Conservation (phyloP, 805 yeast genomes). For the Candida chauliodis region DNA sequence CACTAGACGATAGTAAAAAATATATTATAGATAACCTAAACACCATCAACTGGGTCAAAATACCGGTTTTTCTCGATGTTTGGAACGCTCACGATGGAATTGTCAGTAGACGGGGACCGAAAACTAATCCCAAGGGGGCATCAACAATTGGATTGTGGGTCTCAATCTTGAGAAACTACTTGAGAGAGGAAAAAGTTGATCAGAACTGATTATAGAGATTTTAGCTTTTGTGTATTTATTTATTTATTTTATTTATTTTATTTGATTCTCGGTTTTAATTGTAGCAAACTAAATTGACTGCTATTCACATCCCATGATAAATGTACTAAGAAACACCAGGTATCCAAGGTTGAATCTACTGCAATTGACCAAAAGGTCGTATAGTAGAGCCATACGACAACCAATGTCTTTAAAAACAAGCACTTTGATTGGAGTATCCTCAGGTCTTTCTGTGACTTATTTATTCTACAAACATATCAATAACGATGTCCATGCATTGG, state of each 20-base stretch:
- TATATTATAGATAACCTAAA: conserved; percentile 55
- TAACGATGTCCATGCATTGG: conserved; percentile 31
- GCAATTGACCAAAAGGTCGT: background rate
- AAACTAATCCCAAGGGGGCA: conserved; percentile 48
- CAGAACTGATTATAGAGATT: background rate
- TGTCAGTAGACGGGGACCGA: conserved; percentile 69
- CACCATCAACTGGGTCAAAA: conserved; percentile 67
- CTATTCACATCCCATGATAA: background rate
- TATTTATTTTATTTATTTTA: too few relatives aligned
- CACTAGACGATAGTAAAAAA: conserved; percentile 34
- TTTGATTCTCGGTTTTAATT: conserved; percentile 2
- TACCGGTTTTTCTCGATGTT: conserved; percentile 67
- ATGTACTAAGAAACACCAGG: background rate
- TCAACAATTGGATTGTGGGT: conserved; percentile 52
- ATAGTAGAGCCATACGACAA: conserved; percentile 1
- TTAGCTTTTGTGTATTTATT: background rate
- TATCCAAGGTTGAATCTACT: background rate
- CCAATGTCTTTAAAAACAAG: background rate
- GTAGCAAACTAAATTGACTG: conserved; percentile 4
- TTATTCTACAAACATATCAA: conserved; percentile 1
- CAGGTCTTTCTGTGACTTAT: conserved; percentile 4
- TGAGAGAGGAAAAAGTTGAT: conserved; percentile 10
- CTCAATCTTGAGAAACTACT: conserved; percentile 32
- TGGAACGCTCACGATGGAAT: conserved; percentile 86
- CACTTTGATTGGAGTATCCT: conserved; percentile 1